Evolutionary conservation across 148 eudicot species (phyloP), one percentile per base, ranked within the genome.

Genomic region (Selenicereus undatus): DNA sequence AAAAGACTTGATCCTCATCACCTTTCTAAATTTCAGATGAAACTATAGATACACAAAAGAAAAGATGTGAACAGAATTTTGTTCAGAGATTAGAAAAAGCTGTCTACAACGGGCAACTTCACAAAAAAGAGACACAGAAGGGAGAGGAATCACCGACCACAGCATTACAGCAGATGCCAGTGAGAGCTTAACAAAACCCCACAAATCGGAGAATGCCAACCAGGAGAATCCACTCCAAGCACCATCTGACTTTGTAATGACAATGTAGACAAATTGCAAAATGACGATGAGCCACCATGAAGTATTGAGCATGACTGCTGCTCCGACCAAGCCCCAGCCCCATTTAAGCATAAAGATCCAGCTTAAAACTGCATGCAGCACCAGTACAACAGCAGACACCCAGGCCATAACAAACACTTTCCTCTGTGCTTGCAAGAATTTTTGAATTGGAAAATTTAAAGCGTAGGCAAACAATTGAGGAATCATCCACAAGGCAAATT

Each of bases 221-320:
- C 90, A 89, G 0, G 95, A 85, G 83, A 90, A 91, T 8, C 95
- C 97, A 39, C 84, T 86, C 97, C 97, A 93, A 42, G 97, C 91
- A 11, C 97, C 97, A 78, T 89, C 95, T 2, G 93, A 93, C 32
- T 81, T 93, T 35, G 95, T 90, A 71, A 81, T 18, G 58, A 91
- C 76, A 50, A 93, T 90, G 76, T 93, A 93, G 10, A 89, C 20
- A 20, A 91, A 78, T 73, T 93, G 95, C 21, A 82, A 70, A 20
- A 91, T 65, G 1, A 93, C 91, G 6, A 93, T 84, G 51, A 93
- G 89, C 97, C 97, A 93, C 95, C 93, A 91, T 0, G 97, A 93
- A 8, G 74, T 45, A 43, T 93, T 93, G 16, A 93, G 91, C 82
- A 84, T 82, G 52, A 91, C 60, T 0, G 97, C 97, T 2, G 95